Evolutionary conservation across 768 basidiomycete species (phyloP), one percentile per base, ranked within the genome.

Genomic region (Leucocoprinus birnbaumii): DNA sequence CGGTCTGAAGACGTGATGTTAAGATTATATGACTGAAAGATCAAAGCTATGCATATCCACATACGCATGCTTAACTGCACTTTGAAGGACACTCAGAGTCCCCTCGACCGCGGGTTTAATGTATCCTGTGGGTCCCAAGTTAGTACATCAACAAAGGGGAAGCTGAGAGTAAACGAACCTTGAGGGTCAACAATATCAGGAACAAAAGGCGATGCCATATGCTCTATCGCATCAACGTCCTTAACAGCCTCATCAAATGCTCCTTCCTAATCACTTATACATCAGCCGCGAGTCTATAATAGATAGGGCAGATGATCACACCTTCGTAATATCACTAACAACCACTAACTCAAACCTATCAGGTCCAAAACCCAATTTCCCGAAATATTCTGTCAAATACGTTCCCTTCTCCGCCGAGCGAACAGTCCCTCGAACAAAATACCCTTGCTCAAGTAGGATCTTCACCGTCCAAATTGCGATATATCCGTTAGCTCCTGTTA

Each of bases 211-310:
- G 87, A 88, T 0, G 87, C 87, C 3, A 76, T 82, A 62, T 90
- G 89, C 35, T 73, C 77, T 48, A 94, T 80, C 0, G 78, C 91
- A 56, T 89, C 84, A 6, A 92, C 83, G 0, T 79, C 89, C 65
- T 84, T 80, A 56, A 92, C 86, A 0, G 85, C 89, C 48, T 89
- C 83, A 64, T 93, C 88, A 58, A 91, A 94, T 1, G 85, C 87
- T 5, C 80, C 82, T 1, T 77, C 77, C 83, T 85, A 56, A 21
- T 19, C 19, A 31, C 31, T 5, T 11, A n/a, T n/a, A n/a, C n/a
- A n/a, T n/a, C n/a, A n/a, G n/a, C n/a, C n/a, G n/a, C n/a, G n/a
- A n/a, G n/a, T n/a, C n/a, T n/a, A n/a, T n/a, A n/a, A n/a, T n/a
- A n/a, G n/a, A n/a, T n/a, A n/a, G n/a, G n/a, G n/a, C n/a, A n/a